phyloP scores from a whole-genome alignment of 352 stramenopile species.

The Sclerospora graminicola region DNA sequence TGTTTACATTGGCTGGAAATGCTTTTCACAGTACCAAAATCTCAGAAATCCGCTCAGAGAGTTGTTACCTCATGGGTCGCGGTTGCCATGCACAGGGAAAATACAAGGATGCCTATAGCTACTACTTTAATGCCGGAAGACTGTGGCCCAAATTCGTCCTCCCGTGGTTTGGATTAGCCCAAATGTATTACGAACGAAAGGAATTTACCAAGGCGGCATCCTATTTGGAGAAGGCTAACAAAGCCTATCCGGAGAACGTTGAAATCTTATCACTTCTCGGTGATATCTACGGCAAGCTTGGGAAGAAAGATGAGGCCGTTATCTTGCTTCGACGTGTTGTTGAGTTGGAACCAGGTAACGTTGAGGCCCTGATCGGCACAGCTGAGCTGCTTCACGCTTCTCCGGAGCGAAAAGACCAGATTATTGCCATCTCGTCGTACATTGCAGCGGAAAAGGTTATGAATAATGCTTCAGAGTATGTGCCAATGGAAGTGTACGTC shows the following conservation, averaged over 20 bases:
- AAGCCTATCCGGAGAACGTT: slow-evolving; percentile 81
- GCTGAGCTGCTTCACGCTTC: slow-evolving; percentile 73
- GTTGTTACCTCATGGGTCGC: slow-evolving; percentile 92
- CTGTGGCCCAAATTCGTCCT: slow-evolving; percentile 83
- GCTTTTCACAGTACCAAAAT: slow-evolving; percentile 86
- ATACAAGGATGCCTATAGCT: slow-evolving; percentile 93
- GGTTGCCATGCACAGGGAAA: slow-evolving; percentile 91
- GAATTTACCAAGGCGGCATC: slow-evolving; percentile 72
- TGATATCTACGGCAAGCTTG: slow-evolving; percentile 73
- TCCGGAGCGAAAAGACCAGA: slow-evolving; percentile 78
- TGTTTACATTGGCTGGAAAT: slow-evolving; percentile 82
- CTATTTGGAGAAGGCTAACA: slow-evolving; percentile 85
- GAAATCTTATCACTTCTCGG: slow-evolving; percentile 76
- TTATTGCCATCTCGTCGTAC: slow-evolving; percentile 85
- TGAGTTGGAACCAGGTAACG: slow-evolving; percentile 76
- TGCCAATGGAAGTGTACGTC: slow-evolving; percentile 79
- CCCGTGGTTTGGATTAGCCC: slow-evolving; percentile 77
- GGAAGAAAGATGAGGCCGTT: slow-evolving; percentile 75
- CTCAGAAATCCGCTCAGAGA: slow-evolving; percentile 91
- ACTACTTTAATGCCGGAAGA: slow-evolving; percentile 92
- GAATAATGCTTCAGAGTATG: slow-evolving; percentile 66
- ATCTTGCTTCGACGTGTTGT: slow-evolving; percentile 72
- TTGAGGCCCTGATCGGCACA: slow-evolving; percentile 74
- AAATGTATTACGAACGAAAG: slow-evolving; percentile 87
- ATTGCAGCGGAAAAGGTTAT: slow-evolving; percentile 84